Evolutionary conservation across 192 early-diverging fungal genomes (phyloP).

Genomic region (Chytriomyces sp.): DNA sequence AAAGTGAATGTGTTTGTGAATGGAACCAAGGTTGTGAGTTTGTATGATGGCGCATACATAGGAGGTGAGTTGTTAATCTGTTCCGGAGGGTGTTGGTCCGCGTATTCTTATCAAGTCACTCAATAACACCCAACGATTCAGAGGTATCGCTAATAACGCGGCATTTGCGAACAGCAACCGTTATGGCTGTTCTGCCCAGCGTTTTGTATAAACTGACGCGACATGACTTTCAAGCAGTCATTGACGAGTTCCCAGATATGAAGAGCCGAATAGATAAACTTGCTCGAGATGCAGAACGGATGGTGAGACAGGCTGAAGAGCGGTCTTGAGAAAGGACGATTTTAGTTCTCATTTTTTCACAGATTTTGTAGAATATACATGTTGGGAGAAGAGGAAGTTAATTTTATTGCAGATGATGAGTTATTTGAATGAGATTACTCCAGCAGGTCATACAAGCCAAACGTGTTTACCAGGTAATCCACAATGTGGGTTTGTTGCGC

Average conservation of each 20-base stretch:
- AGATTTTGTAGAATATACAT: too few species aligned
- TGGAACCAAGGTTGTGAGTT: slow-evolving; percentile 31
- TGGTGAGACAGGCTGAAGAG: slow-evolving; percentile 11
- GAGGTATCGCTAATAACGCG: slow-evolving; percentile 17
- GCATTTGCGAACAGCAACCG: slow-evolving; percentile 32
- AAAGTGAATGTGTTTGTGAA: slow-evolving; percentile 47
- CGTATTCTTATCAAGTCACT: background rate
- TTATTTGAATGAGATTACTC: too few species aligned
- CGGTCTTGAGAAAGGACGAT: too few species aligned
- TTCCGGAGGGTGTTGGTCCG: background rate
- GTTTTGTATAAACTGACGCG: slow-evolving; percentile 36
- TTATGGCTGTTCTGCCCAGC: slow-evolving; percentile 21
- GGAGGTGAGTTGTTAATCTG: background rate
- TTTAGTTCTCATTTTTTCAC: too few species aligned
- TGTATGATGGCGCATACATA: slow-evolving; percentile 25
- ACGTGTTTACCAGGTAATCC: too few species aligned
- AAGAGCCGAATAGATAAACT: slow-evolving; percentile 32
- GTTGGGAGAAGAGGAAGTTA: too few species aligned
- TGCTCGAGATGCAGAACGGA: slow-evolving; percentile 3
- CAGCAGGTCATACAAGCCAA: too few species aligned
- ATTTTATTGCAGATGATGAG: too few species aligned
- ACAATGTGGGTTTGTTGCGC: too few species aligned
- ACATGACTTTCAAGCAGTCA: slow-evolving; percentile 37
- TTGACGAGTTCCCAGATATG: slow-evolving; percentile 48
- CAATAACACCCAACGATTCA: background rate